These are phyloP conservation scores for Syzygium oleosum DNA, from an alignment of 345 rosid genomes.

Conservation along the genomic window DNA sequence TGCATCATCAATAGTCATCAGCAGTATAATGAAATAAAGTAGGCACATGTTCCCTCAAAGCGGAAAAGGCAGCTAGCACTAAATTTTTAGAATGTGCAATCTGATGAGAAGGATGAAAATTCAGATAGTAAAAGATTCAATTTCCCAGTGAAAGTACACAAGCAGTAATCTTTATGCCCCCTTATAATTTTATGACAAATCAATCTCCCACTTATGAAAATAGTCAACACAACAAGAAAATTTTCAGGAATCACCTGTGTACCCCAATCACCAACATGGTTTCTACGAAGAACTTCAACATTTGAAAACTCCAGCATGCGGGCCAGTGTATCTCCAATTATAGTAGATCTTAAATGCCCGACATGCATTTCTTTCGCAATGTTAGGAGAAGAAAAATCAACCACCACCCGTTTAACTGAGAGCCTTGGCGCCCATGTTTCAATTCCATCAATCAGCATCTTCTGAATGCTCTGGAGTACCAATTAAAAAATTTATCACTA, in stretches of 20 bases:
- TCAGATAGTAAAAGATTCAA: not conserved
- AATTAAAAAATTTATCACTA: not conserved
- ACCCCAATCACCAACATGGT: conserved; percentile 99
- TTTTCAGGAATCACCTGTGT: conserved; percentile 57
- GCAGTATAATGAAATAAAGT: not conserved
- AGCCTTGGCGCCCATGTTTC: conserved; percentile 83
- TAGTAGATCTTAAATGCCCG: conserved; percentile 94
- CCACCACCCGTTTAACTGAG: conserved; percentile 64
- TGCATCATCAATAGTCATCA: not conserved
- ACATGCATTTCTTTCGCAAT: conserved; percentile 99
- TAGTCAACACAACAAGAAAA: not conserved
- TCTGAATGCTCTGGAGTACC: conserved; percentile 55
- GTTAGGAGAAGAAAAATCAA: conserved; percentile 98
- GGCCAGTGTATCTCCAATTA: conserved; percentile 90
- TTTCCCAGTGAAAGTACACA: not conserved
- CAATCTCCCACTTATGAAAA: not conserved
- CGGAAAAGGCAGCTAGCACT: not conserved
- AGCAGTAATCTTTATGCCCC: not conserved
- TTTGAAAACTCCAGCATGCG: conserved; percentile 92
- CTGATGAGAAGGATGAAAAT: not conserved
- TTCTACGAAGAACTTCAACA: conserved; percentile 84
- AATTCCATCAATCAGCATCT: conserved; percentile 75
- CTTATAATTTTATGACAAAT: not conserved
- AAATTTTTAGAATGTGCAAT: not conserved
- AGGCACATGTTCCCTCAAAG: not conserved